These are phyloP conservation scores for Tricharina praecox DNA, from an alignment of 495 filamentous ascomycete genomes.

Conservation along the genomic window DNA sequence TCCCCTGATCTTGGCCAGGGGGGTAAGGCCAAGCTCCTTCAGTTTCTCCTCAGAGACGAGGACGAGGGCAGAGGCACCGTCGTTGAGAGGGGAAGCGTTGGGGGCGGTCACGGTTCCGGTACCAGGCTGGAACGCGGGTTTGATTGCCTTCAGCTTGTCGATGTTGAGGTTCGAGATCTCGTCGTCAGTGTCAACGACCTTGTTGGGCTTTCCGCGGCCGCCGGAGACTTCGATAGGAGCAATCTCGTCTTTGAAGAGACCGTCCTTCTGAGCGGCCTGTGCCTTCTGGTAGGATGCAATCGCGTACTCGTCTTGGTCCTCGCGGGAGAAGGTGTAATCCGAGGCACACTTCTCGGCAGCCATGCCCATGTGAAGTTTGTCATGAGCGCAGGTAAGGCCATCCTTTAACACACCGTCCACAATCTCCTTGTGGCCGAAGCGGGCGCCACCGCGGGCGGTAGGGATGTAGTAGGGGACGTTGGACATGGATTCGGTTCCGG, in stretches of 20 bases:
- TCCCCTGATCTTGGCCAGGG: constrained; percentile 84
- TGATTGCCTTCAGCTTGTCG: constrained; percentile 69
- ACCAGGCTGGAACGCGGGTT: constrained; percentile 66
- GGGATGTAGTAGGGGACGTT: constrained; percentile 95
- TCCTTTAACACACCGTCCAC: constrained; percentile 86
- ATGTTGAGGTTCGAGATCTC: constrained; percentile 96
- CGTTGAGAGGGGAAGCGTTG: constrained; percentile 89
- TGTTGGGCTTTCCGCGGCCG: constrained; percentile 72
- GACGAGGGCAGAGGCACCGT: constrained; percentile 78
- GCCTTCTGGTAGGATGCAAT: constrained; percentile 84
- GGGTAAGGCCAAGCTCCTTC: constrained; percentile 72
- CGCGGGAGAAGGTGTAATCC: constrained; percentile 63
- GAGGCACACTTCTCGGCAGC: constrained; percentile 78
- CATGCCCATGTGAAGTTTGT: constrained; percentile 83
- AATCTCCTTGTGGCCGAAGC: constrained; percentile 73
- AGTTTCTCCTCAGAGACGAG: constrained; percentile 80
- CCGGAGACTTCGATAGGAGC: constrained; percentile 74
- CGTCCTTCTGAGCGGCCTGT: constrained; percentile 61
- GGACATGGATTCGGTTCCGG: constrained; percentile 93
- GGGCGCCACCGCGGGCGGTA: constrained; percentile 60
- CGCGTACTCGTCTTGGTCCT: constrained; percentile 83
- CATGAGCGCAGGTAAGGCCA: constrained; percentile 80
- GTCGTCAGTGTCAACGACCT: constrained; percentile 70
- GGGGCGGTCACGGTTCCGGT: constrained; percentile 89
- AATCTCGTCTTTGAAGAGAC: constrained; percentile 71